Evolutionary conservation across 768 basidiomycete species (phyloP).

Genomic region (Russula lepida): DNA sequence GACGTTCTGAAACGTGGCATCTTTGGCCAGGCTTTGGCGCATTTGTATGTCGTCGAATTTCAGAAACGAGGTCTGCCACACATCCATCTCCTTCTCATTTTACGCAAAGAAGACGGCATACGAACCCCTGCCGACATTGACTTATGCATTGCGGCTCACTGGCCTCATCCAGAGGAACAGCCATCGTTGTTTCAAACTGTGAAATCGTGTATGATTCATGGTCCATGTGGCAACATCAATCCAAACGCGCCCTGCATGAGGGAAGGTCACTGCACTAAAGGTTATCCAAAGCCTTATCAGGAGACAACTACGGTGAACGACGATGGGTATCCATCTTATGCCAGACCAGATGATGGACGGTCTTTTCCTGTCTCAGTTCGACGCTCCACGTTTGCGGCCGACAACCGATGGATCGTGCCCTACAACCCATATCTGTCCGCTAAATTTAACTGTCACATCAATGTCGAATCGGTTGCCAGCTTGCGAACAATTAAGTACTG

Average conservation of each 20-base stretch:
- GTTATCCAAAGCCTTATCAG: conserved; percentile 31
- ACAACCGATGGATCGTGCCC: not conserved
- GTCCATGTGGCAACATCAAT: too few relatives aligned
- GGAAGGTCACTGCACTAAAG: too few relatives aligned
- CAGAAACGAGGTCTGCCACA: not conserved
- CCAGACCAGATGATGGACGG: too few relatives aligned
- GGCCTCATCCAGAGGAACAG: too few relatives aligned
- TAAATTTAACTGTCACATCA: conserved; percentile 37
- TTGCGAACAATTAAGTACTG: conserved; percentile 38
- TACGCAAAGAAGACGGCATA: not conserved
- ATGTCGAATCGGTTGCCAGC: conserved; percentile 36
- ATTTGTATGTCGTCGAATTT: not conserved
- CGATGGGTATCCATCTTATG: conserved; percentile 24
- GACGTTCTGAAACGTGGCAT: too few relatives aligned
- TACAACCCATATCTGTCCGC: not conserved
- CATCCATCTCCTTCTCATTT: not conserved
- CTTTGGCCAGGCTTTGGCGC: too few relatives aligned
- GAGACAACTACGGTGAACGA: conserved; percentile 28
- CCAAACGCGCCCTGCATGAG: too few relatives aligned
- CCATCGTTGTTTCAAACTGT: too few relatives aligned
- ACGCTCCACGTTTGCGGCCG: conserved; percentile 27
- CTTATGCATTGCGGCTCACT: not conserved
- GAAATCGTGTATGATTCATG: too few relatives aligned
- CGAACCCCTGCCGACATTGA: not conserved
- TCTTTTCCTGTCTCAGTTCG: conserved; percentile 32